Evolutionary conservation across 108 stramenopile species (phyloP), one percentile per base, ranked within the genome.

Genomic region (Pseudonitzschia multistriata): DNA sequence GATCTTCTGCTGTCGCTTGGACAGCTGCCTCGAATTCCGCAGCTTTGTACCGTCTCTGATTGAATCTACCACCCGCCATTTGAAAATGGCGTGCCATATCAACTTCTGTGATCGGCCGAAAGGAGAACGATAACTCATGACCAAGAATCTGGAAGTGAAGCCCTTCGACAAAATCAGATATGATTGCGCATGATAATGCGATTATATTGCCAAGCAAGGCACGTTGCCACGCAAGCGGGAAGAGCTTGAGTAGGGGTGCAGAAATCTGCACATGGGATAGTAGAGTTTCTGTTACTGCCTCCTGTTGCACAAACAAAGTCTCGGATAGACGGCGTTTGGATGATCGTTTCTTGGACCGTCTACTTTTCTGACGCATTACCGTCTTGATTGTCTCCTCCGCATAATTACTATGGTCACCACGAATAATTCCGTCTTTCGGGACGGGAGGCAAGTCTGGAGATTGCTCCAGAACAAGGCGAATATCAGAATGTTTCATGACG

Each of bases 21-120:
- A 95, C 91, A 2, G 94, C 91, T n/a, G 85, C 81, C 72, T 95
- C 94, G 63, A 93, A 93, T 49, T 91, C 85, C 39, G 86, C 83
- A 8, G 82, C 81, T 49, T 80, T 84, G 15, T 80, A 70, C 3
- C 85, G 68, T 69, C 88, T 54, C 47, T 83, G 77, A 59, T 86
- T 83, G 68, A 85, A 76, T 30, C 87, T 70, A 21, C 68, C 74
- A 31, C 85, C 78, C 2, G 87, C 80, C 24, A 79, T 72, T 22
- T 81, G 86, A 49, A 92, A 76, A n/a, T 86, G 78, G 28, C 79
- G 77, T 24, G 89, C 78, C 71, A 92, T 79, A 59, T 93, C 94
- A 24, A 79, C 83, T 69, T 91, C 88, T 49, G 88, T 91, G 55
- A 95, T 89, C 25, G 94, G 94, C 49, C 79, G 84, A 76, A 95